Percentiles rank a stretch among this genome's conserved stretches.
phyloP scores from a whole-genome alignment of 306 rosid species.

The Casuarina cunninghamiana region DNA sequence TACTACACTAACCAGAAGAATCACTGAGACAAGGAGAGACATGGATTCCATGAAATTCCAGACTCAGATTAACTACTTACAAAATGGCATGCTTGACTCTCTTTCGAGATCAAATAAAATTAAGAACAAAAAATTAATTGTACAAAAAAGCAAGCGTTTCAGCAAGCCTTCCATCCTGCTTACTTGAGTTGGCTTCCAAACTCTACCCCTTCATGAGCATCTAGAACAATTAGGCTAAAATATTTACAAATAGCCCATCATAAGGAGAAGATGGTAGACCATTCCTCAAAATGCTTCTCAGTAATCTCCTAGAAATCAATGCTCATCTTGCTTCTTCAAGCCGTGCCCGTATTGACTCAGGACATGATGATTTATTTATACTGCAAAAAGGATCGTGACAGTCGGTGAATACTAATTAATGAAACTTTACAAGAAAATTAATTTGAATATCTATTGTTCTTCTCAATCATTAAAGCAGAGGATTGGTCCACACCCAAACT shows the following conservation, averaged over 20 bases:
- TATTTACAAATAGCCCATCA: conserved; percentile 13
- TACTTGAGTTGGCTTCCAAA: conserved; percentile 1
- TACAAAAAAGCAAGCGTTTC: no score
- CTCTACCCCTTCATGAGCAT: not conserved
- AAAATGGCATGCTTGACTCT: no score
- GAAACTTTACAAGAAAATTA: not conserved
- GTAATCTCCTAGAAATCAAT: not conserved
- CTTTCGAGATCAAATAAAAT: no score
- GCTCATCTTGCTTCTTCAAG: conserved; percentile 67
- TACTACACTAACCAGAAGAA: no score
- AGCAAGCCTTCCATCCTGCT: not conserved
- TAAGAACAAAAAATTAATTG: no score
- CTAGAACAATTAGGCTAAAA: not conserved
- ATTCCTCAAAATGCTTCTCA: not conserved
- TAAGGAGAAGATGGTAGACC: conserved; percentile 11
- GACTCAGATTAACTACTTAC: no score
- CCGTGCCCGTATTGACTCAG: conserved; percentile 42
- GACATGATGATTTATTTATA: conserved; percentile 45
- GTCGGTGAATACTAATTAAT: not conserved
- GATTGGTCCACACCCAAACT: no score
- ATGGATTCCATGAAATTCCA: no score
- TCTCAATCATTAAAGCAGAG: not conserved
- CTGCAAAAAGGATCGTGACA: conserved; percentile 36
- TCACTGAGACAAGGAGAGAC: no score
- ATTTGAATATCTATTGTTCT: not conserved